Evolutionary conservation across 1,139 yeast genomes (phyloP), one percentile per base, ranked within the genome.

Genomic region (Yamadazyma oceani): DNA sequence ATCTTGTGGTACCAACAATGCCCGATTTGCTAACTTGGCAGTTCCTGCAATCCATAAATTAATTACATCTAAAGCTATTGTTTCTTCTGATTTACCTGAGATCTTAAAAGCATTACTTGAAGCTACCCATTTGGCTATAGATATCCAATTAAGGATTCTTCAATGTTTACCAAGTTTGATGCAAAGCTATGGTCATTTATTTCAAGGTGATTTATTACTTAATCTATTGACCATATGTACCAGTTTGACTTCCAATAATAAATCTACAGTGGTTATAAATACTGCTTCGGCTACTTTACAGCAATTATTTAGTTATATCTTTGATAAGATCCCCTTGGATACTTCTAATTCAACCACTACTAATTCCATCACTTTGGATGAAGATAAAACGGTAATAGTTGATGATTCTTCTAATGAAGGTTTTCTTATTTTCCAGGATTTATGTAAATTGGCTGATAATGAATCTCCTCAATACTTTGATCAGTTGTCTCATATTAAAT

Each of bases 251-350:
- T 67, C 80, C 7, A 75, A 80, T 14, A 85, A 80, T 44, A 85
- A 84, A 49, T 74, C 82, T 4, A 79, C 85, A 0, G 85, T 86
- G 45, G 96, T 92, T 3, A 73, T 80, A n/a, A 90, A 89, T 50
- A 86, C 97, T 0, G 97, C 97, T 0, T 80, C 88, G 34, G 98
- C 97, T 2, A 88, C 97, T 2, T 73, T 89, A 34, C 95, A 89
- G 48, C 97, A 92, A 56, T 63, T 92, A 32, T 75, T 89, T 36
- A 78, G 84, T 28, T 78, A 84, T 26, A 74, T 88, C 0, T 90
- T 82, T 57, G 97, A 89, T 42, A 75, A 81, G 40, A 74, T 79
- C 3, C 44, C 39, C 6, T 24, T 16, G 21, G 8, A 19, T 19
- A 5, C 21, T 13, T 17, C 23, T 28, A 16, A 12, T 25, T 27